Conservation (phyloP, 257 asterid species). For the Jasminum sambac region DNA sequence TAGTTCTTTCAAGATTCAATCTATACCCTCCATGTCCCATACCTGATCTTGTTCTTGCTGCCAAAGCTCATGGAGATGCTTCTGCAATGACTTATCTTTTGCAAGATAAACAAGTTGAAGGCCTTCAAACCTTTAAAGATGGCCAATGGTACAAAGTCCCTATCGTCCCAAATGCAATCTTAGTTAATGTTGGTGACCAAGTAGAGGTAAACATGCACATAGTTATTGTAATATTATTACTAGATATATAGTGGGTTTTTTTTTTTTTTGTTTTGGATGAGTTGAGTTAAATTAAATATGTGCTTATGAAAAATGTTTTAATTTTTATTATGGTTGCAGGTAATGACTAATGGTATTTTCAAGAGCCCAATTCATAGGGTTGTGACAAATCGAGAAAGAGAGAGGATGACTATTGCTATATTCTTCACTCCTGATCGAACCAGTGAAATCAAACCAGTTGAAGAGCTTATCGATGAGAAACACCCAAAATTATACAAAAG, state of each 20-base stretch:
- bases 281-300: no score
- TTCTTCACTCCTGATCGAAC: slow-evolving; percentile 37
- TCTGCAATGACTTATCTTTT: slow-evolving; percentile 34
- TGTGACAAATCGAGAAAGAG: slow-evolving; percentile 39
- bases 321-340: no score
- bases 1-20: slow-evolving; percentile 33
- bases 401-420: slow-evolving; percentile 40
- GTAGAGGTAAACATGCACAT: slow-evolving; percentile 31
- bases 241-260: no score
- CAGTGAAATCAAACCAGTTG: slow-evolving; percentile 39
- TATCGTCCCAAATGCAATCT: slow-evolving; percentile 29
- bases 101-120: slow-evolving; percentile 40
- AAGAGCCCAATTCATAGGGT: slow-evolving; percentile 59
- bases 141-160: slow-evolving; percentile 35
- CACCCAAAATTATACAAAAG: slow-evolving; percentile 38
- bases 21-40: slow-evolving; percentile 43
- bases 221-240: no score
- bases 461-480: slow-evolving; percentile 33
- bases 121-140: slow-evolving; percentile 33
- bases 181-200: slow-evolving; percentile 37
- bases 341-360: slow-evolving; percentile 52
- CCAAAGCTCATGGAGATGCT: slow-evolving; percentile 43
- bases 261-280: no score
- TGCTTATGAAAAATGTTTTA: no score
- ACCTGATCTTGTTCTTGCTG: slow-evolving; percentile 37